Evolutionary conservation across 805 yeast genomes (phyloP), one percentile per base, ranked within the genome.

Genomic region (Sugiyamaella marilandica): DNA sequence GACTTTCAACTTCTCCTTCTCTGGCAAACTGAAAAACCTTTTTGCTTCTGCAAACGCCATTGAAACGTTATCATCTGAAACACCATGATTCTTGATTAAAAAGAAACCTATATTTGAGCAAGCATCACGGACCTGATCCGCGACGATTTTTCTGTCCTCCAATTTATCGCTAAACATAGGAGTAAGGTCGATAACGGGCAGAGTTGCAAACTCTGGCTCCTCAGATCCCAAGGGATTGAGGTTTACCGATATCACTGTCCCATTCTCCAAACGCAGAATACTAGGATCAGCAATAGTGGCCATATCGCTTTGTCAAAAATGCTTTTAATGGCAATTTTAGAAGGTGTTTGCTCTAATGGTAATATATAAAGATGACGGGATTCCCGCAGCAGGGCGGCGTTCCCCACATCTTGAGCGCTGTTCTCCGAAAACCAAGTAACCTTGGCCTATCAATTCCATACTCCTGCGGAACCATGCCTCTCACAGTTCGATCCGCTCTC

Each of bases 41-140:
- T 68, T 61, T 0, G 80, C 65, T 53, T 75, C 70, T n/a, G 59
- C 59, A 51, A 70, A 68, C 11, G 29, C 26, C 5, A 19, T 18
- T 5, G 13, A 18, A 37, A 80, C 67, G 8, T 62, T 62, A 16
- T 63, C 66, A 36, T 64, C 63, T 24, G 65, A 64, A 2, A 71
- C 65, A 5, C 82, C 82, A 46, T 79, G 80, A 59, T 77, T 75
- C 29, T 63, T 67, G 45, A 81, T 64, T 41, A 79, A 71, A 34
- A 82, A 63, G 58, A 81, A 81, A 5, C 86, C 86, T 18, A 66
- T 64, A 33, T 63, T 59, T n/a, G 37, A 34, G 37, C 37, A 34
- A 8, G 37, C 37, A 34, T 34, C 37, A 5, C n/a, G 37, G 16
- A 82, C 77, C 31, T 76, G 69, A 50, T 80, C 72, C 13, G 80